Conservation (phyloP, 148 eudicot species). For the Camellia lanceoleosa region DNA sequence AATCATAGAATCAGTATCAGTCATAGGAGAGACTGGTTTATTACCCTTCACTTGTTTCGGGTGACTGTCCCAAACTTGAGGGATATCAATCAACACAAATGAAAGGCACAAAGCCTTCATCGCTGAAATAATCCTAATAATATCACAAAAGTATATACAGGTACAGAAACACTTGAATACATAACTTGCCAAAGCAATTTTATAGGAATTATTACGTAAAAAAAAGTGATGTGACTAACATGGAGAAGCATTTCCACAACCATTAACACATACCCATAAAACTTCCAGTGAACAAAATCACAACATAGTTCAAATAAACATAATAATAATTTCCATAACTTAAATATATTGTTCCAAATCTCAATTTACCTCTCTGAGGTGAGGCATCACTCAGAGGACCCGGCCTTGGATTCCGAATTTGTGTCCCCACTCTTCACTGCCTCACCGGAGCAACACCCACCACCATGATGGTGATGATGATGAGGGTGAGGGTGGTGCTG, state of each 20-base stretch:
- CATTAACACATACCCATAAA: neutral
- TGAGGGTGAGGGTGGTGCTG: conserved; percentile 28
- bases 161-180: too few relatives aligned
- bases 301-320: neutral
- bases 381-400: conserved; percentile 9
- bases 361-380: conserved; percentile 13
- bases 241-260: too few relatives aligned
- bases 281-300: neutral
- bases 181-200: too few relatives aligned
- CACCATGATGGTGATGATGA: conserved; percentile 46
- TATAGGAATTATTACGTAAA: neutral
- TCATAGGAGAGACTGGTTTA: too few relatives aligned
- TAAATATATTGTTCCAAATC: neutral
- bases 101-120: too few relatives aligned
- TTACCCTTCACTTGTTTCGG: too few relatives aligned
- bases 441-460: conserved; percentile 44
- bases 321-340: neutral
- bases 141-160: too few relatives aligned
- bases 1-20: too few relatives aligned
- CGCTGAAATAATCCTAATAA: too few relatives aligned
- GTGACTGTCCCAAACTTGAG: too few relatives aligned
- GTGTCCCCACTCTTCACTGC: conserved; percentile 2
- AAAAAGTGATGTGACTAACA: neutral
- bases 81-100: too few relatives aligned
- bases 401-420: neutral